Evolutionary conservation across 192 early-diverging fungal genomes (phyloP), one percentile per base, ranked within the genome.

Genomic region (Podila clonocystis): DNA sequence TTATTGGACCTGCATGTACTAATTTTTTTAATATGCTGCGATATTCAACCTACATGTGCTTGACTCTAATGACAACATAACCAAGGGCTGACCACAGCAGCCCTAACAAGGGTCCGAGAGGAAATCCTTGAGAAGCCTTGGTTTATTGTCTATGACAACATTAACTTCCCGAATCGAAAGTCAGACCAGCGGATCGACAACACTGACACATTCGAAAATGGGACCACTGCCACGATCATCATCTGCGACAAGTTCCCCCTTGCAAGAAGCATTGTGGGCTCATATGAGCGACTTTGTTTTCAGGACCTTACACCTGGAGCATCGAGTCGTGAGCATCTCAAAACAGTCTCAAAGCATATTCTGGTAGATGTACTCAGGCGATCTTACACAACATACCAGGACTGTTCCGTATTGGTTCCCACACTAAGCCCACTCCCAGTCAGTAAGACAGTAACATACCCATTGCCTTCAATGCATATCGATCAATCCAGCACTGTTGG

Each of bases 131-230:
- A 45, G 3, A 22, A 64, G 3, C 26, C 50, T 5, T 72, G 70
- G 70, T 38, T 30, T 36, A 22, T 72, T 30, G 70, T 72, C 19
- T 72, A 72, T n/a, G 55, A 72, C 41, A 72, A 72, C 29, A 58
- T 72, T 19, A 72, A 65, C 63, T 49, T 72, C 19, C 26, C 20
- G 12, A 50, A 15, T 24, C n/a, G 29, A 15, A 72, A 59, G 33
- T 41, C 64, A 4, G 55, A 72, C 34, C 70, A 65, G 12, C 12
- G 63, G n/a, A 5, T 64, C 19, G 55, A 48, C 62, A 65, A 65
- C 29, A 29, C 11, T 22, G 70, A 72, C 62, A 5, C 4, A 0
- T 72, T 72, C n/a, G 63, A 48, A 11, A 65, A 41, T 41, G 70
- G 63, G 0, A 57, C 70, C 3, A 72, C 63, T 26, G 70, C 70